Conservation (phyloP, 805 yeast species). For the Brettanomyces nanus region DNA sequence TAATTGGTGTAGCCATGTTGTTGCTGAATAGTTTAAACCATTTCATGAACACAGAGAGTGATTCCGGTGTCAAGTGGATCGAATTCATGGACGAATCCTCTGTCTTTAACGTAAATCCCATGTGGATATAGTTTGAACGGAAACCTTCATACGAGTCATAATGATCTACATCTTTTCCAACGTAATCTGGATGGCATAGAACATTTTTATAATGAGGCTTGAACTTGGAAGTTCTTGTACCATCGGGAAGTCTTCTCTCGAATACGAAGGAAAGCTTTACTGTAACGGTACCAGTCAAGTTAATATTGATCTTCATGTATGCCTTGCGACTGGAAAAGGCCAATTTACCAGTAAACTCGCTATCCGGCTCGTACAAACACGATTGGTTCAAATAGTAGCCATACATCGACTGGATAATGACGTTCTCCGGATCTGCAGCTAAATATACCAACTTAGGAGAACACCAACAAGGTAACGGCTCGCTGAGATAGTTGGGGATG, state of each 20-base stretch:
- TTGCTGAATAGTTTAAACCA: slow-evolving; percentile 89
- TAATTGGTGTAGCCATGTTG: slow-evolving; percentile 64
- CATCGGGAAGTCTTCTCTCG: slow-evolving; percentile 34
- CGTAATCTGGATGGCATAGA: slow-evolving; percentile 43
- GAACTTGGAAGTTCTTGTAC: slow-evolving; percentile 33
- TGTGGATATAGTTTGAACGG: slow-evolving; percentile 70
- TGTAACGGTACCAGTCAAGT: slow-evolving; percentile 51
- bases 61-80: slow-evolving; percentile 63
- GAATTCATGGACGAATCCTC: slow-evolving; percentile 42
- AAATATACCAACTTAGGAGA: slow-evolving; percentile 40
- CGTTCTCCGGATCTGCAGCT: slow-evolving; percentile 26
- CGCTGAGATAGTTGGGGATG: slow-evolving; percentile 65
- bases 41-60: slow-evolving; percentile 52
- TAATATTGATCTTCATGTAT: slow-evolving; percentile 48
- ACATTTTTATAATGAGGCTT: slow-evolving; percentile 51
- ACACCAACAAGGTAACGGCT: slow-evolving; percentile 50
- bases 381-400: slow-evolving; percentile 19
- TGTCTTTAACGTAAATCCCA: slow-evolving; percentile 43
- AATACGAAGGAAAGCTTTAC: slow-evolving; percentile 52
- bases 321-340: slow-evolving; percentile 2
- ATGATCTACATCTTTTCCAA: slow-evolving; percentile 29
- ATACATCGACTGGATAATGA: slow-evolving; percentile 16
- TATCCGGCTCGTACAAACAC: slow-evolving; percentile 8
- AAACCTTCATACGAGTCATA: slow-evolving; percentile 79
- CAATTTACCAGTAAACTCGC: slow-evolving; percentile 5